Percentiles rank a stretch among this genome's conserved stretches.
phyloP scores from a whole-genome alignment of 306 rosid species.

The Dryas alaskensis region DNA sequence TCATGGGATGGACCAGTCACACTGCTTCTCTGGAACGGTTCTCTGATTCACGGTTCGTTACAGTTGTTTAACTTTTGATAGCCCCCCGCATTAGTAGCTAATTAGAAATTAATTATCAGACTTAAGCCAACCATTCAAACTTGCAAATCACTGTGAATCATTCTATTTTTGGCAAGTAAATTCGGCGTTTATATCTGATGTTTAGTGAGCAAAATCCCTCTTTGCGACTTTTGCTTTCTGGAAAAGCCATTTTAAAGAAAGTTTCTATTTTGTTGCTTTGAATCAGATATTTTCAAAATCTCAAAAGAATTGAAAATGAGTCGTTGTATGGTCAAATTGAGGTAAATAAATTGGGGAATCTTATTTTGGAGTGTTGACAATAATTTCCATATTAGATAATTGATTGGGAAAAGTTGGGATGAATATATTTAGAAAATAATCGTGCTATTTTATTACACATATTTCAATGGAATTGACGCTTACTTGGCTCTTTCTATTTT shows the following conservation, averaged over 20 bases:
- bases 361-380: background rate
- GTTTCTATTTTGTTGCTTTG: background rate
- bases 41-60: conserved; percentile 56
- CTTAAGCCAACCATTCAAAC: background rate
- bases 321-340: background rate
- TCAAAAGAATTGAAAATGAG: background rate
- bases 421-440: background rate
- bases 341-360: background rate
- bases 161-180: background rate
- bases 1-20: conserved; percentile 48
- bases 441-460: background rate
- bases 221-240: background rate
- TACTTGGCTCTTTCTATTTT: background rate
- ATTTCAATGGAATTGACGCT: background rate
- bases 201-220: no score
- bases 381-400: background rate
- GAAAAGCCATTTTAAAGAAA: background rate
- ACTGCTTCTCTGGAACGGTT: conserved; percentile 27
- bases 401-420: background rate
- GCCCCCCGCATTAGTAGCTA: background rate
- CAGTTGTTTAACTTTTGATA: background rate
- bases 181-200: background rate
- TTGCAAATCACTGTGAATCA: background rate
- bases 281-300: background rate
- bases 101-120: background rate